Evolutionary conservation across 306 rosid genomes (phyloP).

Genomic region (Purshia tridentata): DNA sequence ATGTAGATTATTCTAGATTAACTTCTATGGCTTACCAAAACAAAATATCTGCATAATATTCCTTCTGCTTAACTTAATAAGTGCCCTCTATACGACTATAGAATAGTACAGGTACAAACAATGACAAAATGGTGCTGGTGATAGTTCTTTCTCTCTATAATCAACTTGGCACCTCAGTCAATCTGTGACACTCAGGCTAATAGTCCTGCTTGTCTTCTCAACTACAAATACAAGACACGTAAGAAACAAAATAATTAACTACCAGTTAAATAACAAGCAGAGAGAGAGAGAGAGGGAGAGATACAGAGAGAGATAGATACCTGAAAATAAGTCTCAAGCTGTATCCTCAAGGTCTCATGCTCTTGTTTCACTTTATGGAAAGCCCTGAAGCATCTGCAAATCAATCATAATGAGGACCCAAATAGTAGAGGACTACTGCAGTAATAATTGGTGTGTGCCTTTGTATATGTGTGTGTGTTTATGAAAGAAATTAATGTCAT

Average conservation of each 20-base stretch:
- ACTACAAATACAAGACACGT: constrained; percentile 19
- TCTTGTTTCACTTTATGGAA: constrained; percentile 64
- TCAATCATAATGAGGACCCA: constrained; percentile 1
- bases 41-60: neutral
- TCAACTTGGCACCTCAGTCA: constrained; percentile 13
- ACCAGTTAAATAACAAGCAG: neutral
- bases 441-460: too few species aligned
- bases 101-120: neutral
- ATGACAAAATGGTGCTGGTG: neutral
- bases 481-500: neutral
- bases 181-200: constrained; percentile 4
- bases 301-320: constrained; percentile 25
- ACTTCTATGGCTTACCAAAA: constrained; percentile 13
- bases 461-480: neutral
- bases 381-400: constrained; percentile 59
- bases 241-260: neutral
- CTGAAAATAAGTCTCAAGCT: constrained; percentile 71
- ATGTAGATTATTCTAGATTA: neutral
- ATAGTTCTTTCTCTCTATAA: neutral
- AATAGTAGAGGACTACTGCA: neutral
- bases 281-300: neutral
- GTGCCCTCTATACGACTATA: neutral
- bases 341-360: constrained; percentile 51
- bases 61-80: neutral
- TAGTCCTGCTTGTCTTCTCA: constrained; percentile 47